Base-by-base conservation (phyloP, 2,329 filamentous ascomycete genomes). In the Pseudogymnoascus sp. region DNA sequence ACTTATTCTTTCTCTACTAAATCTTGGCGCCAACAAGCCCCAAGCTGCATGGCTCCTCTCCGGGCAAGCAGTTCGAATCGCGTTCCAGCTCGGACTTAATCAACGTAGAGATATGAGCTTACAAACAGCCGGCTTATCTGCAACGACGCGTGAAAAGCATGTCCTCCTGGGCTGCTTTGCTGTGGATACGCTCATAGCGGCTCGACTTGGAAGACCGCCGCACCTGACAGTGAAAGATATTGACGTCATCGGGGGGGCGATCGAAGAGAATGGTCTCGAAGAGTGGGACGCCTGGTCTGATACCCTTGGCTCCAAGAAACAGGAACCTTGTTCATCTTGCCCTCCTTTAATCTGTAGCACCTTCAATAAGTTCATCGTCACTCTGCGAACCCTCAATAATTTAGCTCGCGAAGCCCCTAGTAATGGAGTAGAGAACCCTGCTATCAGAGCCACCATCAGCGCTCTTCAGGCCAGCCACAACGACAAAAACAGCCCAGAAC, bases 251-350 rank as follows among this genome's bases (percentile, higher is more conserved):
- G 65, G 80, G 25, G 76, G 87, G 2, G 25, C 25, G 25, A 78
- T 82, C 25, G 85, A 88, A 72, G 84, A 88, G 66, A 28, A 28
- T 28, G 85, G 85, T 1, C 75, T 86, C n/a, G 88, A 90, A 69
- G 86, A 90, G 74, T 90, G 87, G 87, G 83, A 87, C 66, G 83
- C 85, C 1, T 90, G 88, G 87, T 77, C 79, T 21, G 81, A 83
- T 14, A 76, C 77, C 64, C 67, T 75, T 65, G 73, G 75, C 69
- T 74, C 73, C 14, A 45, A 45, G 41, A n/a, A 45, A n/a, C 19
- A 28, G 25, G 25, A 28, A 28, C 25, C 25, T 28, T 28, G 3
- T 28, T 28, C 25, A 28, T 73, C 62, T 62, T 54, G 60, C 14
- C 66, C 66, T 8, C 63, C 63, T 19, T 66, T 65, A 43, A 66